Conservation (phyloP, 2,329 filamentous ascomycete genomes). For the Phyllosticta citribraziliensis region DNA sequence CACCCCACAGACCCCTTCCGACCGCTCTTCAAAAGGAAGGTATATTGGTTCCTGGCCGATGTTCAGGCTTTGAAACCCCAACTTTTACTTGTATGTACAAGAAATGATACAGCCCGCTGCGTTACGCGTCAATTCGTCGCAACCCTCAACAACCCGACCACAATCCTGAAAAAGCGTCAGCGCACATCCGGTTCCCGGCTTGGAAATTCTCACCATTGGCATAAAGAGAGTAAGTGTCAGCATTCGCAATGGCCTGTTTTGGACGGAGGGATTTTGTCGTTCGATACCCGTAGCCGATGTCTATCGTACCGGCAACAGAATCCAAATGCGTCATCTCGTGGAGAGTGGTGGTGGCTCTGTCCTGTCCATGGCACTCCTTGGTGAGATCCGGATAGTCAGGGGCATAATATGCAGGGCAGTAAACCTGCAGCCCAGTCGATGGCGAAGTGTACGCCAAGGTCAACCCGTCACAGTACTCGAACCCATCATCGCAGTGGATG, state of each 20-base stretch:
- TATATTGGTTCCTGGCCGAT: neutral
- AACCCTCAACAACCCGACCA: neutral
- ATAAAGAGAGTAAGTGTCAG: constrained; percentile 51
- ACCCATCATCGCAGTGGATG: constrained; percentile 48
- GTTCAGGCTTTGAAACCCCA: neutral
- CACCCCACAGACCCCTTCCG: neutral
- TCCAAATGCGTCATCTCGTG: constrained; percentile 58
- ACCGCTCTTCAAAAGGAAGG: neutral
- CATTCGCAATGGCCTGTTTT: constrained; percentile 28
- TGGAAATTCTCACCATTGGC: constrained; percentile 34
- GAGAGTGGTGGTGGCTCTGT: constrained; percentile 54
- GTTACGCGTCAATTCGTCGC: neutral
- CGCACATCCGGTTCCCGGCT: constrained; percentile 17
- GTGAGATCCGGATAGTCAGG: constrained; percentile 40
- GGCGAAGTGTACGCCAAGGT: constrained; percentile 56
- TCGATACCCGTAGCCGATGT: constrained; percentile 45
- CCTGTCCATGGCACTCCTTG: constrained; percentile 50
- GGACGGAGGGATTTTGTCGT: constrained; percentile 16
- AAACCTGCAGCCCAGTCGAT: constrained; percentile 45
- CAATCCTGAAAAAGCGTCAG: neutral
- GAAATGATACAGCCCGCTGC: neutral
- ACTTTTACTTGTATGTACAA: neutral
- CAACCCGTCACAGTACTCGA: constrained; percentile 40
- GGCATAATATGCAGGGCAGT: constrained; percentile 52
- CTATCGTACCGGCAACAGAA: constrained; percentile 48